These are phyloP conservation scores for Oryza longistaminata DNA, from an alignment of 176 grass and related monocot genomes.

Conservation along the genomic window DNA sequence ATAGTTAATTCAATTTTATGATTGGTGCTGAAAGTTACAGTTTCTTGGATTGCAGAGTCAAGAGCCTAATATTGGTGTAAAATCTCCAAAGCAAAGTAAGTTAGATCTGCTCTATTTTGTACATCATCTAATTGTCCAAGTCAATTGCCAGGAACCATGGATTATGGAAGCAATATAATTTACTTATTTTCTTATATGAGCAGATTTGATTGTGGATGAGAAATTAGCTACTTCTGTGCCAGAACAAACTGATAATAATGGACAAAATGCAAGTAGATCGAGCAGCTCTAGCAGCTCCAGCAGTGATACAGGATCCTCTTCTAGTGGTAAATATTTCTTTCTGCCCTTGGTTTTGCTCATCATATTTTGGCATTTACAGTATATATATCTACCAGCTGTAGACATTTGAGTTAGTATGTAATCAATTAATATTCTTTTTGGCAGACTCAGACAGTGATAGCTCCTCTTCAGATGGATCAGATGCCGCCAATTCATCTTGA, in stretches of 20 bases:
- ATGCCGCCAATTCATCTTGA: constrained; percentile 56
- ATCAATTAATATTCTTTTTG: constrained; percentile 34
- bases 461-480: constrained; percentile 80
- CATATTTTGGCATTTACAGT: neutral
- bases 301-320: constrained; percentile 91
- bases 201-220: constrained; percentile 5
- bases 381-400: constrained; percentile 13
- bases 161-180: neutral
- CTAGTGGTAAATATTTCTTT: constrained; percentile 72
- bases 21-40: constrained; percentile 10
- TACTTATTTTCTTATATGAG: neutral
- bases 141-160: constrained; percentile 2
- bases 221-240: constrained; percentile 43
- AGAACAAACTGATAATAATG: constrained; percentile 52
- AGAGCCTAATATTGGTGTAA: constrained; percentile 37
- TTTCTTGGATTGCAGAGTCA: constrained; percentile 41
- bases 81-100: constrained; percentile 47
- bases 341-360: constrained; percentile 5
- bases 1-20: neutral
- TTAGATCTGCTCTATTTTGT: constrained; percentile 10
- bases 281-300: constrained; percentile 81
- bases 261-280: constrained; percentile 68
- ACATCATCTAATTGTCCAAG: neutral
- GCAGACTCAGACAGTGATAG: constrained; percentile 95
- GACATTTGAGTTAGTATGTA: neutral